Evolutionary conservation across 805 yeast species (phyloP).

Genomic region (Allodekkera sacchari): DNA sequence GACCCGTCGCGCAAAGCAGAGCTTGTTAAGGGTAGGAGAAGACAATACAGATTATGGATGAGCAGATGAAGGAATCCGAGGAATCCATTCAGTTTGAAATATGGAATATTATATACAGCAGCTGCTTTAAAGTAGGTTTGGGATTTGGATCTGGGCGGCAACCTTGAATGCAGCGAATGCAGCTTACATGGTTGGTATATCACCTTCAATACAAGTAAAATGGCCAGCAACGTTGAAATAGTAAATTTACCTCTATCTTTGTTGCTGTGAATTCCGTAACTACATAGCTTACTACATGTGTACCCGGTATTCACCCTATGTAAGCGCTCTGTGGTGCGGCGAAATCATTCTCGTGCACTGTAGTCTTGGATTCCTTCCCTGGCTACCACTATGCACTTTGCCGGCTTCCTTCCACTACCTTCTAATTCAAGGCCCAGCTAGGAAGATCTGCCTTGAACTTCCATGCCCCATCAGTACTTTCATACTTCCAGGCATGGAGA

Average conservation of each 20-base stretch:
- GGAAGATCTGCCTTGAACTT: constrained; percentile 35
- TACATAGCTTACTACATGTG: too few species aligned
- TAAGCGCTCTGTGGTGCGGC: constrained; percentile 3
- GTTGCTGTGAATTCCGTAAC: too few species aligned
- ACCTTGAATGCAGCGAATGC: too few species aligned
- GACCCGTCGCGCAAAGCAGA: background rate
- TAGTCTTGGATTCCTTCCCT: constrained; percentile 2
- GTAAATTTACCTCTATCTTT: too few species aligned
- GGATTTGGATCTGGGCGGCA: too few species aligned
- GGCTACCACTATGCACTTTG: constrained; percentile 3
- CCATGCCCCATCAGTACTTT: constrained; percentile 18
- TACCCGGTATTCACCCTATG: too few species aligned
- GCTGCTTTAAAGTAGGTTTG: too few species aligned
- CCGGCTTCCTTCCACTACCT: background rate
- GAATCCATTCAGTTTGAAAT: too few species aligned
- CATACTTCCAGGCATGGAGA: constrained; percentile 36
- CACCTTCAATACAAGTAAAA: too few species aligned
- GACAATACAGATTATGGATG: background rate
- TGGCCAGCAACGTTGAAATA: too few species aligned
- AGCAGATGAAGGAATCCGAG: constrained; percentile 2
- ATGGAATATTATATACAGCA: too few species aligned
- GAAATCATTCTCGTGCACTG: constrained; percentile 1
- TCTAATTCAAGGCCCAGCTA: constrained; percentile 27
- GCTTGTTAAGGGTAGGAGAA: background rate
- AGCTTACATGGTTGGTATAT: too few species aligned